These are phyloP conservation scores for Penicillium malachiteum DNA, from an alignment of 495 filamentous ascomycete genomes.

Conservation along the genomic window DNA sequence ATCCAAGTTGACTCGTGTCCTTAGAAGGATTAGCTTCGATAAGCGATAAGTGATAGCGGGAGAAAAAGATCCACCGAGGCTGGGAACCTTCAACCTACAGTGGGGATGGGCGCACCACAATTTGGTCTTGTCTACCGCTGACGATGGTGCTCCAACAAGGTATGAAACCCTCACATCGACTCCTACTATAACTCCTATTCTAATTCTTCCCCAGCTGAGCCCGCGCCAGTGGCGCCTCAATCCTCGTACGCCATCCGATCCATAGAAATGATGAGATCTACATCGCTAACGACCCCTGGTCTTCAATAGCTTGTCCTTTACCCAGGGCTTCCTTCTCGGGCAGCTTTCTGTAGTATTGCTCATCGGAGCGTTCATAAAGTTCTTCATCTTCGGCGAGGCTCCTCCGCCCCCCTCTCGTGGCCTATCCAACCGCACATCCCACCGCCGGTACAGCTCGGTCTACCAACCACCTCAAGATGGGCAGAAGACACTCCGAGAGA, in stretches of 20 bases:
- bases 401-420: slow-evolving; percentile 78
- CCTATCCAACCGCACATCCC: slow-evolving; percentile 63
- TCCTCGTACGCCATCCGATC: slow-evolving; percentile 44
- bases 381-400: slow-evolving; percentile 98
- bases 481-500: slow-evolving; percentile 60
- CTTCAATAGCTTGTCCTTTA: slow-evolving; percentile 17
- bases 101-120: slow-evolving; percentile 29
- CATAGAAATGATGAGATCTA: slow-evolving; percentile 13
- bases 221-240: slow-evolving; percentile 36
- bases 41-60: slow-evolving; percentile 17
- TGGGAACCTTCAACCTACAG: slow-evolving; percentile 16
- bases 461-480: slow-evolving; percentile 34
- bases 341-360: slow-evolving; percentile 89
- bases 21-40: background rate
- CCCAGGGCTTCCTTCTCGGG: slow-evolving; percentile 85
- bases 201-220: slow-evolving; percentile 31
- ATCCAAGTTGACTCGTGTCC: slow-evolving; percentile 9
- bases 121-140: slow-evolving; percentile 25
- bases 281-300: slow-evolving; percentile 15
- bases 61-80: slow-evolving; percentile 17
- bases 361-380: slow-evolving; percentile 94
- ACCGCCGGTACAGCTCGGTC: slow-evolving; percentile 62
- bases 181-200: background rate
- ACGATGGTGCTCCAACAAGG: slow-evolving; percentile 42
- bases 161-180: background rate